phyloP scores from a whole-genome alignment of 2,329 filamentous ascomycete genomes.

The Cladorrhinum sp. region DNA sequence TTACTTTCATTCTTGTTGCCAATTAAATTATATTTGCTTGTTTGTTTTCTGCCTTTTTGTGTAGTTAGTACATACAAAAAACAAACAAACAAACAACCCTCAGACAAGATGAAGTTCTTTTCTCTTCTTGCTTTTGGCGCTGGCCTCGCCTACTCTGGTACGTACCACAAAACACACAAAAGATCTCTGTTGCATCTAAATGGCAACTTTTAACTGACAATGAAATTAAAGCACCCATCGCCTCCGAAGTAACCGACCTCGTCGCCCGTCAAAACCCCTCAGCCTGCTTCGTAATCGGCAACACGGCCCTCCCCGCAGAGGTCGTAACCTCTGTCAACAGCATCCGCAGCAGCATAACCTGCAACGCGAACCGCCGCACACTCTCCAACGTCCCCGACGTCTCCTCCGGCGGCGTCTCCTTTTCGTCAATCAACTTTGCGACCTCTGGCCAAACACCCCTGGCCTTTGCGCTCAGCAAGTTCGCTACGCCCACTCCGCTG shows the following conservation, averaged over 20 bases:
- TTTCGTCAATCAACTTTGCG: conserved; percentile 56
- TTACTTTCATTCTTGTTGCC: not conserved
- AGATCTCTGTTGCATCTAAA: no score
- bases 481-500: conserved; percentile 50
- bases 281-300: conserved; percentile 56
- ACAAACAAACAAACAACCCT: not conserved
- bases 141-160: conserved; percentile 17
- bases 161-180: not conserved
- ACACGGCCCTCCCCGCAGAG: conserved; percentile 48
- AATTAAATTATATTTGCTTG: no score
- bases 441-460: conserved; percentile 47
- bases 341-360: conserved; percentile 47
- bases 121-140: conserved; percentile 12
- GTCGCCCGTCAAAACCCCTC: conserved; percentile 21
- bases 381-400: conserved; percentile 56
- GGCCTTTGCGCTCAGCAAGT: conserved; percentile 51
- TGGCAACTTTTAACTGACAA: not conserved
- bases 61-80: no score
- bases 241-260: conserved; percentile 6
- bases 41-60: no score
- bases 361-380: conserved; percentile 45
- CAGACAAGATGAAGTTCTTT: conserved; percentile 22
- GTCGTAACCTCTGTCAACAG: conserved; percentile 41
- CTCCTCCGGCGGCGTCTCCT: conserved; percentile 46
- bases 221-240: conserved; percentile 16